Conservation (phyloP, 495 filamentous ascomycete species). For the Geoglossum glabrum region DNA sequence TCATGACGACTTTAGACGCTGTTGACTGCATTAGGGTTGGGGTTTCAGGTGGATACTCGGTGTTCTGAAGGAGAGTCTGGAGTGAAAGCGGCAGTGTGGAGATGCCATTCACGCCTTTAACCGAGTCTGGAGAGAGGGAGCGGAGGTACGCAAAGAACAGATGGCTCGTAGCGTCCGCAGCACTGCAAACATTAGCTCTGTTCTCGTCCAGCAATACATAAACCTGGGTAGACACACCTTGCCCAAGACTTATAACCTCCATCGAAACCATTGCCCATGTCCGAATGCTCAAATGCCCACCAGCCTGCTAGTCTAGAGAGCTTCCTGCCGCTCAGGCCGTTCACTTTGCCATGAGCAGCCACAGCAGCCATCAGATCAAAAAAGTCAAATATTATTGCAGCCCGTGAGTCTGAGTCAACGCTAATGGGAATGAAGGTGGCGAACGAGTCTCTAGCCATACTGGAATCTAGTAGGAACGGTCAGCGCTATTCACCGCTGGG, state of each 20-base stretch:
- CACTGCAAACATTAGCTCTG: constrained; percentile 27
- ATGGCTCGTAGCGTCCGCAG: constrained; percentile 89
- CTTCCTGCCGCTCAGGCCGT: constrained; percentile 85
- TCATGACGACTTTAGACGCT: constrained; percentile 85
- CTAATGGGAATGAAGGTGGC: constrained; percentile 90
- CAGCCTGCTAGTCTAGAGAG: constrained; percentile 88
- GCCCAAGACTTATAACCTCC: constrained; percentile 81
- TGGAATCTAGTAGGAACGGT: constrained; percentile 44
- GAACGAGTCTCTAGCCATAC: constrained; percentile 81
- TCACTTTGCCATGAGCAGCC: constrained; percentile 69
- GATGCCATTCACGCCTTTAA: constrained; percentile 49
- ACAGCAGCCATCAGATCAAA: constrained; percentile 82
- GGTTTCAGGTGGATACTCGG: constrained; percentile 79
- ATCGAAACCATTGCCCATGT: constrained; percentile 81
- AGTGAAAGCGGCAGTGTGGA: constrained; percentile 73
- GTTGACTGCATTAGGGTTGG: constrained; percentile 57
- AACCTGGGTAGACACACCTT: constrained; percentile 21
- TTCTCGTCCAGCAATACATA: constrained; percentile 10
- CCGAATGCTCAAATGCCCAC: constrained; percentile 92
- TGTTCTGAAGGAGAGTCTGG: constrained; percentile 73
- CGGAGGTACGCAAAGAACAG: constrained; percentile 94
- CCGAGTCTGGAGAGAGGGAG: constrained; percentile 61
- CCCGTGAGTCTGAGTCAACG: constrained; percentile 70
- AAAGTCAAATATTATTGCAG: constrained; percentile 84
- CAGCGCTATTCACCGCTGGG: constrained; percentile 1